phyloP scores from a whole-genome alignment of 192 early-diverging fungal species.

The Coemansia javaensis region DNA sequence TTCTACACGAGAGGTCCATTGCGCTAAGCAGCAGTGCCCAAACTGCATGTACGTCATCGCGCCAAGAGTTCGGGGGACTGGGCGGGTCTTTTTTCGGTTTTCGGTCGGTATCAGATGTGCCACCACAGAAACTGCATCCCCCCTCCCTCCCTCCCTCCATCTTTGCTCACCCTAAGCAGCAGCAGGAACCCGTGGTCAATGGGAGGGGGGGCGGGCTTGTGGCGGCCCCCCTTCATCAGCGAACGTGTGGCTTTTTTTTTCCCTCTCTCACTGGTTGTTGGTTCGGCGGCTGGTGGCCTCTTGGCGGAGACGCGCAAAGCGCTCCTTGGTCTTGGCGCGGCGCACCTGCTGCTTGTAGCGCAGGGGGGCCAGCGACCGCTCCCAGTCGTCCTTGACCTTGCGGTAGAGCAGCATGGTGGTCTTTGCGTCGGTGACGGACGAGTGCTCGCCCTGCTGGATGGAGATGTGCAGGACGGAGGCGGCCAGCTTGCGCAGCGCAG shows the following conservation, averaged over 20 bases:
- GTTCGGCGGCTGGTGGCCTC: slow-evolving; percentile 23
- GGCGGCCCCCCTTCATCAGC: no score
- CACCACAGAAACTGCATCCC: no score
- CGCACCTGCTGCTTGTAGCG: slow-evolving; percentile 31
- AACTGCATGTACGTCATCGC: no score
- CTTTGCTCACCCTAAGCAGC: no score
- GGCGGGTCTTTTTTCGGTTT: no score
- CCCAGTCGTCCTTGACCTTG: slow-evolving; percentile 81
- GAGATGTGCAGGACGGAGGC: slow-evolving; percentile 66
- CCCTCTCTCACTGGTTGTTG: slow-evolving; percentile 1
- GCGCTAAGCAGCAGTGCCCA: no score
- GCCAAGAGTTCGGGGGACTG: no score
- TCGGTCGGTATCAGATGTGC: no score
- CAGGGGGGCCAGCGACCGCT: slow-evolving; percentile 44
- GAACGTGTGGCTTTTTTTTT: not conserved
- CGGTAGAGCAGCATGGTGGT: slow-evolving; percentile 87
- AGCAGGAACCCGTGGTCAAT: no score
- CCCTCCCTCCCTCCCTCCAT: no score
- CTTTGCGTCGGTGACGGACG: slow-evolving; percentile 84
- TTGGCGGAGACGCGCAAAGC: slow-evolving; percentile 32
- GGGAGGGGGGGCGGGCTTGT: no score
- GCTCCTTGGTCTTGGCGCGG: slow-evolving; percentile 29
- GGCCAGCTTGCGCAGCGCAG: slow-evolving; percentile 71
- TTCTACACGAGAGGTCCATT: no score
- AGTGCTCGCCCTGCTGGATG: slow-evolving; percentile 86